These are phyloP conservation scores for Syzygium syzygioides DNA, from an alignment of 441 rosid species.

Conservation along the genomic window DNA sequence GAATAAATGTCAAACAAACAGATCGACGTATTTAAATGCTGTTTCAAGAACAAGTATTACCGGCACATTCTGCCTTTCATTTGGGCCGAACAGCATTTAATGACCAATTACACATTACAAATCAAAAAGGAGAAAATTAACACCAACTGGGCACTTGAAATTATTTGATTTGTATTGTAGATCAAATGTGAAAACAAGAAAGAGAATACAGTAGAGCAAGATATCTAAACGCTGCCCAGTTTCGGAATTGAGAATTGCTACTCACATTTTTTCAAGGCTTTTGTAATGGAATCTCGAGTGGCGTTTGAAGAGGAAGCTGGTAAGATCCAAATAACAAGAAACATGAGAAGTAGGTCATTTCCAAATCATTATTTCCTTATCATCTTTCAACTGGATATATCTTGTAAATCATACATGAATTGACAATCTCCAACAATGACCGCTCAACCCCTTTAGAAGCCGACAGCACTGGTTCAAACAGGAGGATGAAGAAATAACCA, in stretches of 20 bases:
- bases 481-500: not conserved
- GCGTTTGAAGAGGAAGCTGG: conserved; percentile 32
- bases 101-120: not conserved
- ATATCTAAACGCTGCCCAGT: not conserved
- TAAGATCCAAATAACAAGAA: conserved; percentile 4
- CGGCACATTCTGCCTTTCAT: not conserved
- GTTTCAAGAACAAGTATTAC: not conserved
- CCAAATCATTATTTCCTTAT: not conserved
- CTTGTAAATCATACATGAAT: conserved; percentile 29
- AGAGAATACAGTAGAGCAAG: not conserved
- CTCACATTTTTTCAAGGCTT: conserved; percentile 39
- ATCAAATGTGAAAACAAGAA: not conserved
- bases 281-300: conserved; percentile 18
- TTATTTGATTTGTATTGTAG: not conserved
- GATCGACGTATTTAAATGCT: not conserved
- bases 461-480: conserved; percentile 35
- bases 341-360: not conserved
- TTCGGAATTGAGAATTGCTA: not conserved
- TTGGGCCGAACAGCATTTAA: not conserved
- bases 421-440: conserved; percentile 24
- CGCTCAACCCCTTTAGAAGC: conserved; percentile 45
- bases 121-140: not conserved
- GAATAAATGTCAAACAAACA: not conserved
- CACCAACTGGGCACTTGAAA: not conserved
- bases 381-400: not conserved